Conservation (phyloP, 345 rosid species). For the Rubroshorea leprosula region DNA sequence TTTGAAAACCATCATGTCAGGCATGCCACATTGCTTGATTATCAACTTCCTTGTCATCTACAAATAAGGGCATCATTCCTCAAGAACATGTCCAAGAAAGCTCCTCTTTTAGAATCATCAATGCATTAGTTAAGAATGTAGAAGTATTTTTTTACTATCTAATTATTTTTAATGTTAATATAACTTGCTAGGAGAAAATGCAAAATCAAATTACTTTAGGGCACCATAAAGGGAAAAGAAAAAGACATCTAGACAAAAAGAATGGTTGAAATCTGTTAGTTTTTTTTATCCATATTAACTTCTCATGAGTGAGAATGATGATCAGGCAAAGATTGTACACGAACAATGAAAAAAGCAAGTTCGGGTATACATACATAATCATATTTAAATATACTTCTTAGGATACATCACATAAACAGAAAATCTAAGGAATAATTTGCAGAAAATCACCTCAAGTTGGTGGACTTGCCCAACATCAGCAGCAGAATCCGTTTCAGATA, state of each 20-base stretch:
- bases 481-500: conserved; percentile 36
- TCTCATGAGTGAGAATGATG: neutral
- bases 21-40: too few relatives aligned
- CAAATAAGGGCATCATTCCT: too few relatives aligned
- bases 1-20: too few relatives aligned
- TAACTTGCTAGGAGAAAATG: too few relatives aligned
- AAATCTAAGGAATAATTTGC: neutral
- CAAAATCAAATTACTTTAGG: too few relatives aligned
- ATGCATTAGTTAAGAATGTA: neutral
- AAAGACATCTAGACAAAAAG: neutral
- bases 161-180: too few relatives aligned
- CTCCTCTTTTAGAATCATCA: neutral
- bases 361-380: neutral
- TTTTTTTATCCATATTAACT: neutral
- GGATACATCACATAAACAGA: conserved; percentile 6
- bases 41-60: too few relatives aligned
- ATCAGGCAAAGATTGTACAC: too few relatives aligned
- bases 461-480: conserved; percentile 39
- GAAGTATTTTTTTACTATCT: too few relatives aligned
- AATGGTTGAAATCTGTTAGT: neutral
- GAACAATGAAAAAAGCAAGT: too few relatives aligned
- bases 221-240: neutral
- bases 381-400: neutral
- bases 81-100: too few relatives aligned
- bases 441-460: conserved; percentile 73